Evolutionary conservation across 2,329 filamentous ascomycete species (phyloP), one percentile per base, ranked within the genome.

Genomic region (Colletotrichum sp.): DNA sequence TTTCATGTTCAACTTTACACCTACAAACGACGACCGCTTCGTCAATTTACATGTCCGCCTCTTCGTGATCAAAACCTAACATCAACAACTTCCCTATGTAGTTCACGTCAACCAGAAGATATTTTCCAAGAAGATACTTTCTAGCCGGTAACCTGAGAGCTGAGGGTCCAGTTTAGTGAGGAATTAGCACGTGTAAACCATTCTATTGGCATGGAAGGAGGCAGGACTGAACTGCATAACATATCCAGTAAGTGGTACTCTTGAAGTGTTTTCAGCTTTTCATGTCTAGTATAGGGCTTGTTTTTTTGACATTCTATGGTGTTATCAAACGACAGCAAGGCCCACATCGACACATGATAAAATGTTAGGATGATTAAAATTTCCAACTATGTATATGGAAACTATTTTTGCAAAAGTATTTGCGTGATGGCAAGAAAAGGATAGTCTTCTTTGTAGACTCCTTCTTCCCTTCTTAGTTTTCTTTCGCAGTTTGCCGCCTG

Each of bases 271-370:
- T 43, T 43, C 4, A 12, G 18, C 39, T n/a, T 10, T 3, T 10
- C 2, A 6, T n/a, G 18, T n/a, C 8, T 43, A n/a, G 18, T 43
- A 43, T 10, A 10, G 3, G 9, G 18, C 18, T n/a, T n/a, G 5
- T n/a, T 1, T 1, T 1, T 10, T 10, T 12, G 4, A 2, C 39
- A n/a, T 43, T n/a, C 18, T n/a, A 43, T 12, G 5, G 8, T 18
- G 5, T 43, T 10, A 43, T 12, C 4, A n/a, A 43, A n/a, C 9
- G 5, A 43, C 18, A 43, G 8, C 4, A 1, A 43, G 39, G 39
- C 5, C 3, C 1, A n/a, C 1, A n/a, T n/a, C 0, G 9, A n/a
- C 8, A 43, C 3, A 6, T n/a, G 0, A 18, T 10, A 6, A 43
- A 43, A 43, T 3, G 7, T 18, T 3, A 18, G 16, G 36, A 39